Evolutionary conservation across 805 yeast genomes (phyloP).

Genomic region (Metschnikowia noctiluminum): DNA sequence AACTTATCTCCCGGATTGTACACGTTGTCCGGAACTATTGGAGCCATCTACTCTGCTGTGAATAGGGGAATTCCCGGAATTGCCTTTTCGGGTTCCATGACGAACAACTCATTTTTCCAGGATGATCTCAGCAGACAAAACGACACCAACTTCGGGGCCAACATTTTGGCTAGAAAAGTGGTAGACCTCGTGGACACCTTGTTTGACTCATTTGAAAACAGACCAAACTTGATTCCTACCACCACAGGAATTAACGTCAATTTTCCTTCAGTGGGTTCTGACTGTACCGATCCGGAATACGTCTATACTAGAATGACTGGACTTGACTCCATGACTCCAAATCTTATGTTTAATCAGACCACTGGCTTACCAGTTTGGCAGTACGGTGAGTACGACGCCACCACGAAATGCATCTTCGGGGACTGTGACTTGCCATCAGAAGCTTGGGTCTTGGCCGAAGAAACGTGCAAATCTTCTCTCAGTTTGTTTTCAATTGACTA

Average conservation of each 20-base stretch:
- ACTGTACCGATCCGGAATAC: conserved; percentile 42
- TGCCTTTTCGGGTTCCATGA: conserved; percentile 26
- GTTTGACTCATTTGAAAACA: conserved; percentile 16
- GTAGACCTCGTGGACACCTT: conserved; percentile 22
- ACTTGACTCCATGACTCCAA: conserved; percentile 27
- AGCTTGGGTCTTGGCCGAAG: conserved; percentile 23
- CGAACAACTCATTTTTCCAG: conserved; percentile 26
- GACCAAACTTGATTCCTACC: conserved; percentile 19
- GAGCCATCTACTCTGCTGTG: conserved; percentile 24
- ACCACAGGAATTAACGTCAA: conserved; percentile 26
- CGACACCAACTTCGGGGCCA: conserved; percentile 22
- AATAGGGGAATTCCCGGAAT: conserved; percentile 27
- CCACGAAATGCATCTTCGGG: conserved; percentile 34
- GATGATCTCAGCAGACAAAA: conserved; percentile 19
- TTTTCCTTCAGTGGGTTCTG: conserved; percentile 22
- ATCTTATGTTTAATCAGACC: conserved; percentile 38
- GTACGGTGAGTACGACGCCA: conserved; percentile 25
- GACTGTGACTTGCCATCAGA: conserved; percentile 25
- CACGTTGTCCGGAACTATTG: conserved; percentile 27
- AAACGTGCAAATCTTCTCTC: conserved; percentile 41
- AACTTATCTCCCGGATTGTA: conserved; percentile 28
- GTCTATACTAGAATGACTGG: conserved; percentile 48
- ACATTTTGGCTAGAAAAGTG: conserved; percentile 24
- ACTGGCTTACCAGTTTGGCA: conserved; percentile 25
- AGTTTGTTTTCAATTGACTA: conserved; percentile 48